Evolutionary conservation across 208 protist genomes (phyloP).

Genomic region (Endotrypanum monterogeii): DNA sequence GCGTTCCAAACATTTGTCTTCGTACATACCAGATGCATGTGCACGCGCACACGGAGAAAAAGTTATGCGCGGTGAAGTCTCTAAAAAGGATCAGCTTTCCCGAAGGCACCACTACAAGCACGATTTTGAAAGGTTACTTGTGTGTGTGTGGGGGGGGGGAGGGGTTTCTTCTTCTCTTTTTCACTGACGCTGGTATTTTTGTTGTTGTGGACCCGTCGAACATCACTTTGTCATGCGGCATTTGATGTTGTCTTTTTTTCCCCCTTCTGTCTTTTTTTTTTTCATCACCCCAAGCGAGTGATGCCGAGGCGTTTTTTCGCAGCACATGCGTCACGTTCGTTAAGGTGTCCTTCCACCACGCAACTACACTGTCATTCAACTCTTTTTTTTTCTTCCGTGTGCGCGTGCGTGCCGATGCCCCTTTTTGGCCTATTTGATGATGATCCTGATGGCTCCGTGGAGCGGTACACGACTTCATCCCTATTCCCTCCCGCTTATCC

Average conservation of each 20-base stretch:
- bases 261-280: conserved; percentile 23
- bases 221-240: background rate
- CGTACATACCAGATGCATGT: background rate
- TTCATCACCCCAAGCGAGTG: no score
- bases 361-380: no score
- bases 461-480: no score
- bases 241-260: background rate
- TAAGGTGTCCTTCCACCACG: no score
- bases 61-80: background rate
- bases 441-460: no score
- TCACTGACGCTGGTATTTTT: background rate
- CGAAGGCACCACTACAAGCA: background rate
- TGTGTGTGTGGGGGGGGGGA: background rate
- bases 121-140: background rate
- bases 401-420: no score
- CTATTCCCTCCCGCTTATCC: no score
- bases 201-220: background rate
- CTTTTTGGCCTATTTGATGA: no score
- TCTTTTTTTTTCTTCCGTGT: no score
- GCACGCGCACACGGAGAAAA: background rate
- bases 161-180: background rate
- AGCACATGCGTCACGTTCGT: no score
- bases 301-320: no score
- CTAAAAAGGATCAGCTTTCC: background rate
- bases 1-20: background rate